phyloP scores from a whole-genome alignment of 2,329 filamentous ascomycete genomes.

The Cytospora chrysosperma region DNA sequence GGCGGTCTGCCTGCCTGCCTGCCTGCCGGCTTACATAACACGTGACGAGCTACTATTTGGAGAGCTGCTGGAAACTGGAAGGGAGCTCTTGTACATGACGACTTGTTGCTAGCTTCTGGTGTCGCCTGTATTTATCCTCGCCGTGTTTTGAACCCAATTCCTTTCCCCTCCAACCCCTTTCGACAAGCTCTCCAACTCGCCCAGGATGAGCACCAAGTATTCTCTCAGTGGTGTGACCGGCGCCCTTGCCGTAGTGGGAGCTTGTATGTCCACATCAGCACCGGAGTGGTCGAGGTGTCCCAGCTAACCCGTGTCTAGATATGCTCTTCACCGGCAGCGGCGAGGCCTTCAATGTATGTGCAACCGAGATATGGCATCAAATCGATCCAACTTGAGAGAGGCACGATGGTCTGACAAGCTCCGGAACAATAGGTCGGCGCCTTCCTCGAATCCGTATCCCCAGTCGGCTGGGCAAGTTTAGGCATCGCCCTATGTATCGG shows the following conservation, averaged over 20 bases:
- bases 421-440: conserved; percentile 69
- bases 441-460: conserved; percentile 92
- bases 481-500: conserved; percentile 95
- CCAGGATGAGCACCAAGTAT: conserved; percentile 70
- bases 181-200: conserved; percentile 26
- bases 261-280: conserved; percentile 61
- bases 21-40: conserved; percentile 8
- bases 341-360: conserved; percentile 86
- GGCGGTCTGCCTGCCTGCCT: background rate
- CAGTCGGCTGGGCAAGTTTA: conserved; percentile 87
- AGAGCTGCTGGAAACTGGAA: conserved; percentile 1
- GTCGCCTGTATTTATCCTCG: background rate
- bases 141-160: background rate
- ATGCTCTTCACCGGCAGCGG: conserved; percentile 98
- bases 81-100: conserved; percentile 22
- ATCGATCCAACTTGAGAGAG: background rate
- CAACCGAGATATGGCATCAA: background rate
- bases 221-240: conserved; percentile 66
- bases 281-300: conserved; percentile 6
- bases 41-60: conserved; percentile 14
- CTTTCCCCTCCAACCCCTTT: background rate
- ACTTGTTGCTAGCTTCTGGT: conserved; percentile 7
- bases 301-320: conserved; percentile 55
- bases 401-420: conserved; percentile 10
- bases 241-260: conserved; percentile 70